Percentiles rank a stretch among this genome's conserved stretches.
phyloP scores from a whole-genome alignment of 805 yeast species.

The Saturnispora halmiae region DNA sequence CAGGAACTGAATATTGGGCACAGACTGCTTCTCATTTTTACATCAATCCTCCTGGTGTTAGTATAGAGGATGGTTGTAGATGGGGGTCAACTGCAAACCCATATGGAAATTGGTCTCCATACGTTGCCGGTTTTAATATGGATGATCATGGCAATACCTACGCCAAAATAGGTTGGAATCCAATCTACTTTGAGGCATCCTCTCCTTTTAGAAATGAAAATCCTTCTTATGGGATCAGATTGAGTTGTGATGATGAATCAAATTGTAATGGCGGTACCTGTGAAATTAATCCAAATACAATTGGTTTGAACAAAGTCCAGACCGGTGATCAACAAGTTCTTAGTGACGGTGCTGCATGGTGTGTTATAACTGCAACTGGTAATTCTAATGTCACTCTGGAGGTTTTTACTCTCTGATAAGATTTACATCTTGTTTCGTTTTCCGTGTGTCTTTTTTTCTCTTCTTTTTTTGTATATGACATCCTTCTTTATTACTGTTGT shows the following conservation, averaged over 20 bases:
- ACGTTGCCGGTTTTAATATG: conserved; percentile 85
- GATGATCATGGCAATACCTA: conserved; percentile 61
- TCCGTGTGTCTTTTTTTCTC: neutral
- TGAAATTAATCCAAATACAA: conserved; percentile 63
- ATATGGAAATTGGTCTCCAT: conserved; percentile 87
- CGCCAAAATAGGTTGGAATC: conserved; percentile 89
- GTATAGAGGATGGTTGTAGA: conserved; percentile 64
- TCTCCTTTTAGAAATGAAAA: conserved; percentile 43
- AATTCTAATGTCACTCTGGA: conserved; percentile 62
- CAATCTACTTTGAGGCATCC: conserved; percentile 58
- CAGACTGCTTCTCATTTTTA: conserved; percentile 81
- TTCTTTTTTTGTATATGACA: neutral
- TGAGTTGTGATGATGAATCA: conserved; percentile 61
- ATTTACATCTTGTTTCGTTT: neutral
- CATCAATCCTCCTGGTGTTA: conserved; percentile 75
- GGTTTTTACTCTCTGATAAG: conserved; percentile 42
- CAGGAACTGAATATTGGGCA: conserved; percentile 79
- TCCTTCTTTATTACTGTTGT: too few relatives aligned
- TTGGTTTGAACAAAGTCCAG: conserved; percentile 46
- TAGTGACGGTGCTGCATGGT: conserved; percentile 56
- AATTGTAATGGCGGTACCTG: conserved; percentile 74
- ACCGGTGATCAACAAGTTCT: conserved; percentile 30
- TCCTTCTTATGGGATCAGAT: conserved; percentile 64
- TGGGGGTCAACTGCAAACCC: conserved; percentile 72
- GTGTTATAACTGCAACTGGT: conserved; percentile 70